Evolutionary conservation across 176 grass and related monocot species (phyloP), one percentile per base, ranked within the genome.

Genomic region (bread wheat (Triticum aestivum)): DNA sequence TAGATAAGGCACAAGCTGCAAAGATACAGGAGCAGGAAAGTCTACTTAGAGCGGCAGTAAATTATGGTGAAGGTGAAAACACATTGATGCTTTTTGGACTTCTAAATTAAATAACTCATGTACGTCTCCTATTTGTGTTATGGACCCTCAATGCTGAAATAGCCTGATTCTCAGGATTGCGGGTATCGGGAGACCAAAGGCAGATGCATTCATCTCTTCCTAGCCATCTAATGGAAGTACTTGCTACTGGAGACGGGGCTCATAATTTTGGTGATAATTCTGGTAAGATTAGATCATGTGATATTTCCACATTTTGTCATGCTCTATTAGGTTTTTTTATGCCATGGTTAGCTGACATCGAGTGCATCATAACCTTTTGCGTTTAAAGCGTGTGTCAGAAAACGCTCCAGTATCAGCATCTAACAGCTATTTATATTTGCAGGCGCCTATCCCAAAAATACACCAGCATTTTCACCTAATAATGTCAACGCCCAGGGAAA

Each of bases 21-120:
- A 98, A 98, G 83, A 98, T 98, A 82, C 95, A 98, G 80, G 96
- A 98, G 83, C 96, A 98, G 84, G 96, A 98, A 82, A 75, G 47
- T 85, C 37, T 87, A 79, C 93, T 98, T 79, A 85, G 97, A 88
- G 93, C 90, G 35, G 93, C 88, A 38, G 87, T 94, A 79, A 96
- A 98, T 90, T 87, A 82, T 80, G 97, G 97, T 17, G 97, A 98
- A 96, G 94, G 97, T 98, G 81, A 62, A 65, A 65, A 79, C 17
- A 56, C 66, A 35, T 77, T 83, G 42, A 59, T 84, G 20, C 24
- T 79, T 92, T n/a, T 69, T 69, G 35, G 26, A 37, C 14, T 70
- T 86, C 3, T 14, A 29, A 77, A 80, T n/a, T 88, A 81, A 69
- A 54, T 23, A 69, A 69, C 24, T 18, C 11, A 56, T 49, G 20